Conservation (phyloP, 306 rosid genomes). For the Vicia sativa region DNA sequence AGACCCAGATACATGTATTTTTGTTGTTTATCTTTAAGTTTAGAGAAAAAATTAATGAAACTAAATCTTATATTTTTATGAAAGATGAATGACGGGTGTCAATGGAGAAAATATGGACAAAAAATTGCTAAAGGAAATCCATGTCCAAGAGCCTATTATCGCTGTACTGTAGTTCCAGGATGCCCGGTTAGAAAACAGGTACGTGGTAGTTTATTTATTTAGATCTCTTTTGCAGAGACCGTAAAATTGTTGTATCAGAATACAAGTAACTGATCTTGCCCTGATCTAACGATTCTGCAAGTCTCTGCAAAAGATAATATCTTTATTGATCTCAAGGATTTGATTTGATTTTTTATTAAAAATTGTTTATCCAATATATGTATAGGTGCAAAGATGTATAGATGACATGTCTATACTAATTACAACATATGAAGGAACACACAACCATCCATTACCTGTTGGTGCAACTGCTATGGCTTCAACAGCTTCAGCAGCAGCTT, state of each 20-base stretch:
- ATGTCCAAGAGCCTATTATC: conserved; percentile 94
- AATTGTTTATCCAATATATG: neutral
- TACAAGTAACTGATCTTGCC: neutral
- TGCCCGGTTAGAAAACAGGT: conserved; percentile 97
- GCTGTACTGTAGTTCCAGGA: conserved; percentile 85
- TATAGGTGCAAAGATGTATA: conserved; percentile 89
- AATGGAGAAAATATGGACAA: conserved; percentile 98
- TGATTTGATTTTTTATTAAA: too few relatives aligned
- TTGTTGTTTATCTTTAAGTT: neutral
- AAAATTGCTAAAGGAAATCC: conserved; percentile 94
- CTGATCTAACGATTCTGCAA: neutral
- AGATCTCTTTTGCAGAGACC: neutral
- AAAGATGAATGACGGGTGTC: conserved; percentile 95
- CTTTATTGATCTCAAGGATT: neutral
- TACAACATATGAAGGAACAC: conserved; percentile 96
- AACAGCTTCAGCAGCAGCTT: conserved; percentile 77
- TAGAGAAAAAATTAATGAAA: neutral
- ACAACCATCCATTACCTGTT: conserved; percentile 92
- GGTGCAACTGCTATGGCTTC: conserved; percentile 98
- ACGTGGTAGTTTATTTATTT: neutral
- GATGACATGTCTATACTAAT: conserved; percentile 96
- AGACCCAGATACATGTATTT: neutral
- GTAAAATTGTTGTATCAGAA: neutral
- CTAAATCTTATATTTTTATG: neutral
- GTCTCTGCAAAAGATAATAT: neutral